Conservation (phyloP, 2,329 filamentous ascomycete species). For the Xylariales sp. region DNA sequence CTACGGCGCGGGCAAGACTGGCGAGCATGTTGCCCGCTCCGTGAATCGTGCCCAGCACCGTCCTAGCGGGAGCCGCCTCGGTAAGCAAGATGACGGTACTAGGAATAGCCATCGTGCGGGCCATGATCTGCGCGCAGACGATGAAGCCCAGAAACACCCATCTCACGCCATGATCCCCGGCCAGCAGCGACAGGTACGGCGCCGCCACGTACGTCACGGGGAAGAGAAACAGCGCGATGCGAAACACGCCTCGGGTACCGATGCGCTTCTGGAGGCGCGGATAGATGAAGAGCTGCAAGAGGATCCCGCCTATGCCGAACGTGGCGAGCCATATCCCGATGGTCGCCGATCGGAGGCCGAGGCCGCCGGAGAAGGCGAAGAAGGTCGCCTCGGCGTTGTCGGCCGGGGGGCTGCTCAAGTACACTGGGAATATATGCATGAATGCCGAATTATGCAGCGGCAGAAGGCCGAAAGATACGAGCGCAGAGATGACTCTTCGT, state of each 20-base stretch:
- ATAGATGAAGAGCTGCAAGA: slow-evolving; percentile 71
- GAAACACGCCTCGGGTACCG: slow-evolving; percentile 70
- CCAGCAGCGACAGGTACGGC: slow-evolving; percentile 69
- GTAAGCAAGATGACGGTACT: slow-evolving; percentile 56
- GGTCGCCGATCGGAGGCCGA: slow-evolving; percentile 59
- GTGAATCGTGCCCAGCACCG: slow-evolving; percentile 54
- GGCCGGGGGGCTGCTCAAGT: slow-evolving; percentile 67
- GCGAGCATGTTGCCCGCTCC: slow-evolving; percentile 50
- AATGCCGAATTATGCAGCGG: slow-evolving; percentile 74
- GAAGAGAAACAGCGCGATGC: slow-evolving; percentile 67
- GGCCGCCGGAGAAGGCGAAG: slow-evolving; percentile 67
- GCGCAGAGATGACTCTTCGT: slow-evolving; percentile 50
- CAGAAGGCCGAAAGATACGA: slow-evolving; percentile 59
- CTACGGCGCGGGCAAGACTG: slow-evolving; percentile 45
- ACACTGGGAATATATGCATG: slow-evolving; percentile 71
- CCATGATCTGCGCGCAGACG: slow-evolving; percentile 69
- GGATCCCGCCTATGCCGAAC: slow-evolving; percentile 70
- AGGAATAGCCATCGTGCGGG: slow-evolving; percentile 65
- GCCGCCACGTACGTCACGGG: slow-evolving; percentile 68
- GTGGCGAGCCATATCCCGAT: slow-evolving; percentile 62
- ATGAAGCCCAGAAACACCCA: slow-evolving; percentile 68
- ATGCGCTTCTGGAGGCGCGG: slow-evolving; percentile 66
- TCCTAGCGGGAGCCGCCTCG: slow-evolving; percentile 52
- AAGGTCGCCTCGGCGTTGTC: slow-evolving; percentile 52
- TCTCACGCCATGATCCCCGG: slow-evolving; percentile 52